Base-by-base conservation (phyloP, 2,329 filamentous ascomycete species). In the Colletotrichum euphorbiae region DNA sequence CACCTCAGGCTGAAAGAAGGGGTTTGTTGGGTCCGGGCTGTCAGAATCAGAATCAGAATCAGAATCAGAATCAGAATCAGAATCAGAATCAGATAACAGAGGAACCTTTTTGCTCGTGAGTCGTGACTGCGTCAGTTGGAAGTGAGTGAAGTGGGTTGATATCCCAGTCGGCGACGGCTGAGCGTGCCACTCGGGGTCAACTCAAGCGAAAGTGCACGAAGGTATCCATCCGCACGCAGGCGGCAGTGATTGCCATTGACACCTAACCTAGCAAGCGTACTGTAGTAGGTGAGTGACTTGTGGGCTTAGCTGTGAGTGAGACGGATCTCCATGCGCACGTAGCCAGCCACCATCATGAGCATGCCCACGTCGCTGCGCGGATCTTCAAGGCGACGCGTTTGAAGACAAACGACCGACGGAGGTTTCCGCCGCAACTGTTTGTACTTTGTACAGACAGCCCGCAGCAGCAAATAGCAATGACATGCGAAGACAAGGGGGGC, bases 161-260 rank as follows among this genome's bases (percentile, higher is more conserved):
- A 43, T 43, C 19, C 45, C 31, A 54, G n/a, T 38, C 21, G 13
- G 40, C 15, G 15, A 48, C 45, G 19, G 31, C 46, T 11, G 28
- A n/a, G 8, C n/a, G 17, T 64, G 60, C 60, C 40, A 67, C 60
- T 64, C 52, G n/a, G 45, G 60, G 64, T 58, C 59, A 67, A 64
- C 36, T 51, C 52, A 64, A 64, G 64, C 64, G 64, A 64, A 40
- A 42, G 9, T 31, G 64, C 64, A 63, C 51, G 21, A 24, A 24
- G 21, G 21, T 24, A 24, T 24, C 21, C 21, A 4, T 24, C 21
- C 21, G 21, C 21, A 24, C 21, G 21, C 21, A 24, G 21, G 4
- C n/a, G n/a, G n/a, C n/a, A n/a, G n/a, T n/a, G 21, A 24, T 24
- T 24, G 21, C 3, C 21, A 36, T 4, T 36, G 8, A 6, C 12